Conservation (phyloP, 805 yeast species). For the Candida pseudoglaebosa region DNA sequence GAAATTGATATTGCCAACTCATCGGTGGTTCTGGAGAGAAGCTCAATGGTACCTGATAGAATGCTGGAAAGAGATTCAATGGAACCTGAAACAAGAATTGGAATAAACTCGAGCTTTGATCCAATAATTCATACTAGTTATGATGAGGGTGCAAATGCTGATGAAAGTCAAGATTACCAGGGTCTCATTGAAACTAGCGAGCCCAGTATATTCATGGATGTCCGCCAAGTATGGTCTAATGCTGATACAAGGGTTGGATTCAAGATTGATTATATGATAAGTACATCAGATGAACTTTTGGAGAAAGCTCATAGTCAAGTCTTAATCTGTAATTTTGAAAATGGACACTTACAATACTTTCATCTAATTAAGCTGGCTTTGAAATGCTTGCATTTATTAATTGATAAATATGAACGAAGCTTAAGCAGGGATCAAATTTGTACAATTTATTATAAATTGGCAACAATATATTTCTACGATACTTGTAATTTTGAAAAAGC, state of each 20-base stretch:
- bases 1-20: background rate
- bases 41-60: background rate
- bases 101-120: background rate
- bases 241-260: constrained; percentile 5
- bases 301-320: constrained; percentile 21
- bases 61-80: background rate
- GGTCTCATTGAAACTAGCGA: background rate
- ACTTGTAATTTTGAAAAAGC: constrained; percentile 41
- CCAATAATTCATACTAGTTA: background rate
- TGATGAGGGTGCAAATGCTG: background rate
- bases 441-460: constrained; percentile 30
- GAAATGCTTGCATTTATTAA: constrained; percentile 30
- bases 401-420: constrained; percentile 21
- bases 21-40: background rate
- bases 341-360: constrained; percentile 20
- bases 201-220: too few species aligned
- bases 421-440: constrained; percentile 32
- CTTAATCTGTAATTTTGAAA: constrained; percentile 12
- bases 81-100: background rate
- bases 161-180: background rate
- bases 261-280: constrained; percentile 12
- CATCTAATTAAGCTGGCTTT: constrained; percentile 32
- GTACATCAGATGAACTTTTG: constrained; percentile 18
- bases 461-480: constrained; percentile 36
- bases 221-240: background rate